Conservation (phyloP, 1,139 yeast genomes). For the Suhomyces panamericanus region DNA sequence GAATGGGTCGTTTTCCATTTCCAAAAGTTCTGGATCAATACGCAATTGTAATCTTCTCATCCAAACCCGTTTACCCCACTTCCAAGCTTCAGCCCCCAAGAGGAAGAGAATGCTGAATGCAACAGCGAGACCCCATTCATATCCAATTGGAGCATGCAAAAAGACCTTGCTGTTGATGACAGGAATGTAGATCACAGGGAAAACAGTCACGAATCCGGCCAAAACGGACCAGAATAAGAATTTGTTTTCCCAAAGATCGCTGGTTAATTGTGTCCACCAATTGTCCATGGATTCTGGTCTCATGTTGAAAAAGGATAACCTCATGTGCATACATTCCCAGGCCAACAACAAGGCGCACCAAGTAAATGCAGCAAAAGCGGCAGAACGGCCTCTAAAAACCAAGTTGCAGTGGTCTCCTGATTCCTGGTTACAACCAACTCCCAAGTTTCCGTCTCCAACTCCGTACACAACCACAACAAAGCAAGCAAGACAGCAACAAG, state of each 20-base stretch:
- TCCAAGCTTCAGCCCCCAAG: constrained; percentile 64
- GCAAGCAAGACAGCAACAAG: constrained; percentile 66
- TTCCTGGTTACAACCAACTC: constrained; percentile 58
- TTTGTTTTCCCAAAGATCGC: constrained; percentile 73
- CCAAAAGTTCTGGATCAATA: constrained; percentile 30
- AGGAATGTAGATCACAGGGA: constrained; percentile 87
- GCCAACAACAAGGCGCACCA: constrained; percentile 88
- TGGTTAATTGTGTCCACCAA: constrained; percentile 55
- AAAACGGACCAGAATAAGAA: constrained; percentile 83
- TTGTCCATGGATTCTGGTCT: constrained; percentile 65
- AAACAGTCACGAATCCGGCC: constrained; percentile 67
- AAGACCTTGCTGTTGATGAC: constrained; percentile 80
- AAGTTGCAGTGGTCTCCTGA: constrained; percentile 44
- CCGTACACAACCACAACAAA: constrained; percentile 69
- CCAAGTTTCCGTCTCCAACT: constrained; percentile 67
- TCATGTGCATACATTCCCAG: constrained; percentile 85
- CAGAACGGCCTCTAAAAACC: constrained; percentile 79
- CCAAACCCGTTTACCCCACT: constrained; percentile 62
- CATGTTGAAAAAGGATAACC: constrained; percentile 74
- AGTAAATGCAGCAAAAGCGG: constrained; percentile 82
- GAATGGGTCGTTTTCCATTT: constrained; percentile 62
- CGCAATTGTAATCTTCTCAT: constrained; percentile 35
- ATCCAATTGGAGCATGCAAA: constrained; percentile 69
- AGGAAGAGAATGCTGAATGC: constrained; percentile 64
- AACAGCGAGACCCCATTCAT: constrained; percentile 82